These are phyloP conservation scores for Alternaria gansuensis DNA, from an alignment of 2,329 filamentous ascomycete genomes.

Conservation along the genomic window DNA sequence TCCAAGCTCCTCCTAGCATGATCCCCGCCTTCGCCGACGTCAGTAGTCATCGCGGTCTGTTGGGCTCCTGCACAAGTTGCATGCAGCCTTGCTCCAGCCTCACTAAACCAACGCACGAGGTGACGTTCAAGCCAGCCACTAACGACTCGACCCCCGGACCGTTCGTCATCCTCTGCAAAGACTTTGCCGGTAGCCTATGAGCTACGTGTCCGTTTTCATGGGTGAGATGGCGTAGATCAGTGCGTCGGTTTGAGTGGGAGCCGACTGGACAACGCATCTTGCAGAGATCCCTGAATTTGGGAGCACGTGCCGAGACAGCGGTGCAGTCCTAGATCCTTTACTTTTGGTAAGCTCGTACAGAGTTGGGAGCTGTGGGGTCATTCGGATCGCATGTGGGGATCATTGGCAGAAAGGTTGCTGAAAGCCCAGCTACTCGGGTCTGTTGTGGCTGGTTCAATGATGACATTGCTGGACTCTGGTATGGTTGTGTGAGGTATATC, in stretches of 20 bases:
- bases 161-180: conserved; percentile 25
- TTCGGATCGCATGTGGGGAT: conserved; percentile 11
- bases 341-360: conserved; percentile 3
- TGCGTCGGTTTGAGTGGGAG: conserved; percentile 36
- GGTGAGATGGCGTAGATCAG: conserved; percentile 33
- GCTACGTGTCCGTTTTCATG: conserved; percentile 43
- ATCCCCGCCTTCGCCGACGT: conserved; percentile 20
- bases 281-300: conserved; percentile 31
- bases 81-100: conserved; percentile 33
- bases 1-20: conserved; percentile 19
- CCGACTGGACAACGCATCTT: conserved; percentile 50
- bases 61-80: conserved; percentile 20
- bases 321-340: conserved; percentile 1
- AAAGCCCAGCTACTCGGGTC: conserved; percentile 3
- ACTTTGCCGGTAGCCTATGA: conserved; percentile 50
- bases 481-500: conserved; percentile 9
- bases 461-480: conserved; percentile 6
- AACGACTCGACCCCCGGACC: conserved; percentile 26
- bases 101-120: conserved; percentile 18
- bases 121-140: conserved; percentile 39
- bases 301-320: conserved; percentile 18
- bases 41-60: conserved; percentile 15
- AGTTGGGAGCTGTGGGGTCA: not conserved
- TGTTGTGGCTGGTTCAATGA: conserved; percentile 10
- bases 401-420: conserved; percentile 1